These are phyloP conservation scores for Alternaria infectoria DNA, from an alignment of 2,329 filamentous ascomycete species.

Conservation along the genomic window DNA sequence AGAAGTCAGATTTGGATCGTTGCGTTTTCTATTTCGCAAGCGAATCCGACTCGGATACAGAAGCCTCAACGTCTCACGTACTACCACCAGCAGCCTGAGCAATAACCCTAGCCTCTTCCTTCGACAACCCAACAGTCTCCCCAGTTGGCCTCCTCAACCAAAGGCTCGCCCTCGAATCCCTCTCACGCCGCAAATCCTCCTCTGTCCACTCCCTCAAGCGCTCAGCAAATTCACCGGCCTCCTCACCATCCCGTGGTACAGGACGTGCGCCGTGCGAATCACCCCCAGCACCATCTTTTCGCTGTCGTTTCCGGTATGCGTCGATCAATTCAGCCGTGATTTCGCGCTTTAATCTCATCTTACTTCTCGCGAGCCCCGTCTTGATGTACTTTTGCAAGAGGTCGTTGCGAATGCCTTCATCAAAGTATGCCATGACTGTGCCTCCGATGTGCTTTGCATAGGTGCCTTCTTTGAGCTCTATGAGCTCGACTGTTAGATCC, in stretches of 20 bases:
- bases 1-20: background rate
- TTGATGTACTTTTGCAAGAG: background rate
- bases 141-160: background rate
- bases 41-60: background rate
- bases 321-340: background rate
- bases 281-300: background rate
- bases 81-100: background rate
- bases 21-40: background rate
- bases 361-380: accelerated
- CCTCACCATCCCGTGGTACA: background rate
- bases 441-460: background rate
- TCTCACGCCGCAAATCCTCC: background rate
- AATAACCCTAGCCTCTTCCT: background rate
- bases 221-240: background rate
- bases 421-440: background rate
- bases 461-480: background rate
- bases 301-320: background rate
- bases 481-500: background rate
- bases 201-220: background rate
- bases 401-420: background rate
- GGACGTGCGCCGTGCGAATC: background rate
- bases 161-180: background rate
- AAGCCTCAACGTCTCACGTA: background rate
- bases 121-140: background rate
- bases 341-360: background rate